Conservation (phyloP, 441 rosid genomes). For the Viola pubescens region DNA sequence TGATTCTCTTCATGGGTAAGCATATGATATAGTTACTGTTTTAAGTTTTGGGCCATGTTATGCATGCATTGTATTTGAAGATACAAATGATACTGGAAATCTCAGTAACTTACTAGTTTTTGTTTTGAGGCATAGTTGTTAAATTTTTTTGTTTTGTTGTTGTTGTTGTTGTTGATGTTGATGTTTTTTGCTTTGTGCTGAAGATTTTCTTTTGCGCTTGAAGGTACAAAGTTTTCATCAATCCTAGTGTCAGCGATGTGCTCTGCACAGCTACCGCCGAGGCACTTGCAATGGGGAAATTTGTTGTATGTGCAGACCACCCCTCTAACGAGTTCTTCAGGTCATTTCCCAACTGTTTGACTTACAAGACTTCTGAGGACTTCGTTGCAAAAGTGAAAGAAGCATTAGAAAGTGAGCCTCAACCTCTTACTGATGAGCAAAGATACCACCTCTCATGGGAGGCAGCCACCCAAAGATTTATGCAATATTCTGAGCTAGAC, state of each 20-base stretch:
- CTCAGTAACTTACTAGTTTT: not conserved
- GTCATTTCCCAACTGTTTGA: conserved; percentile 87
- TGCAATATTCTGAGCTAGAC: conserved; percentile 73
- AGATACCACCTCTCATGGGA: conserved; percentile 88
- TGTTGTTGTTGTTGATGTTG: not conserved
- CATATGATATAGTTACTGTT: conserved; percentile 1
- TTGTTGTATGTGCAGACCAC: conserved; percentile 91
- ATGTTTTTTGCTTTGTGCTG: not conserved
- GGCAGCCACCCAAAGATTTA: conserved; percentile 88
- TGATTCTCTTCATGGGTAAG: conserved; percentile 83
- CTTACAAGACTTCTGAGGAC: conserved; percentile 80
- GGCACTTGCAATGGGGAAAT: conserved; percentile 99
- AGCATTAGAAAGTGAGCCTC: conserved; percentile 81
- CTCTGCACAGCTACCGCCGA: conserved; percentile 98
- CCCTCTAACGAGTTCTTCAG: conserved; percentile 96
- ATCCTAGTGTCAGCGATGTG: conserved; percentile 93
- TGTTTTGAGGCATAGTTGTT: too few species aligned
- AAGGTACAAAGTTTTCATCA: conserved; percentile 97
- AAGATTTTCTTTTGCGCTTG: conserved; percentile 18
- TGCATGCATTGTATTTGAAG: not conserved
- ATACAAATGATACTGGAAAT: not conserved
- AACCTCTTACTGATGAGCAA: conserved; percentile 73
- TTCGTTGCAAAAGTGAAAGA: conserved; percentile 75
- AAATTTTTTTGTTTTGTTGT: not conserved
- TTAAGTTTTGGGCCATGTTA: conserved; percentile 1